Conservation (phyloP, 805 yeast genomes). For the Yueomyces sp. region DNA sequence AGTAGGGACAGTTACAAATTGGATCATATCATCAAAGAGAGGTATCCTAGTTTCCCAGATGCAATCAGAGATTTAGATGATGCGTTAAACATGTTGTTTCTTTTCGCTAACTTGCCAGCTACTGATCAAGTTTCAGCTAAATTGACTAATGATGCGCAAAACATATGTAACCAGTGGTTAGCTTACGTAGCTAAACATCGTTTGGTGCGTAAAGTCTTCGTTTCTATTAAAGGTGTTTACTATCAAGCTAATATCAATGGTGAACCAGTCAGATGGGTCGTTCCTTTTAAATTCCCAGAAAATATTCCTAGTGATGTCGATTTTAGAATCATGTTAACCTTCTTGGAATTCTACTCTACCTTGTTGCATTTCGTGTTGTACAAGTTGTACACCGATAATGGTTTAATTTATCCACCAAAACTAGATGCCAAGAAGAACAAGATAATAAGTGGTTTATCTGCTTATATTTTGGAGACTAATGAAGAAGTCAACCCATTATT, state of each 20-base stretch:
- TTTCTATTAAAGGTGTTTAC: conserved; percentile 93
- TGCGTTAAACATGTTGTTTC: conserved; percentile 86
- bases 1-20: conserved; percentile 61
- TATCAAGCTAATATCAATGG: conserved; percentile 85
- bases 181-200: conserved; percentile 85
- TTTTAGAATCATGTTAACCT: conserved; percentile 92
- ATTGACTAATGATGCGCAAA: conserved; percentile 79
- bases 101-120: conserved; percentile 91
- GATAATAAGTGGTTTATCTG: conserved; percentile 79
- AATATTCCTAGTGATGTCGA: conserved; percentile 89
- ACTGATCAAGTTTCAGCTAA: conserved; percentile 68
- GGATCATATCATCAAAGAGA: conserved; percentile 84
- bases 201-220: conserved; percentile 76
- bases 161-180: conserved; percentile 85
- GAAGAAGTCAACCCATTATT: conserved; percentile 23
- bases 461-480: conserved; percentile 58
- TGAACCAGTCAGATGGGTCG: conserved; percentile 90
- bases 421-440: conserved; percentile 60
- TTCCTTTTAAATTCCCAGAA: conserved; percentile 94
- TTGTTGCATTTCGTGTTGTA: conserved; percentile 75
- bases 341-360: conserved; percentile 90
- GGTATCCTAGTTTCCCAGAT: conserved; percentile 89
- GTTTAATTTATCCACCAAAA: conserved; percentile 82
- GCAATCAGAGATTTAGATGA: conserved; percentile 91
- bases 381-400: conserved; percentile 75